Conservation (phyloP, 2,329 filamentous ascomycete species). For the Sporothrix sp. region DNA sequence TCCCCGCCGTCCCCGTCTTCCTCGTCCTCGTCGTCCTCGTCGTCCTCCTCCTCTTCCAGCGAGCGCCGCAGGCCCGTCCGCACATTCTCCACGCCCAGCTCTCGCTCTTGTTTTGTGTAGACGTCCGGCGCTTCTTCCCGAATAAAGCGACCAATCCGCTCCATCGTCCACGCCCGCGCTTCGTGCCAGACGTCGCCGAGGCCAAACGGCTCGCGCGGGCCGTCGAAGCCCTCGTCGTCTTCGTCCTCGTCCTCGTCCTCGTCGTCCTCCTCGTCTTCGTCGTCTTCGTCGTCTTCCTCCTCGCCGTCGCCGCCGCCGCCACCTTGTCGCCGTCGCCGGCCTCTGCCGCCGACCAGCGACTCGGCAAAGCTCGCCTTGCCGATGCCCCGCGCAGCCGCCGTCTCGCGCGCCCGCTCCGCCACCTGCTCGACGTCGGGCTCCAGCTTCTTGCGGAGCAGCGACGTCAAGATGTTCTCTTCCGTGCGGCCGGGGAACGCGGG, state of each 20-base stretch:
- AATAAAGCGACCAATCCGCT: conserved; percentile 30
- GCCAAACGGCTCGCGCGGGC: conserved; percentile 25
- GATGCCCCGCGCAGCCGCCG: conserved; percentile 28
- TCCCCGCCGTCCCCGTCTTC: conserved; percentile 44
- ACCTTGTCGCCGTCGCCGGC: neutral
- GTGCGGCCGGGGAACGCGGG: conserved; percentile 64
- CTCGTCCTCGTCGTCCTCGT: conserved; percentile 50
- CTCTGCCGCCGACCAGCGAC: conserved; percentile 12
- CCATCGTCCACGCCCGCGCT: conserved; percentile 24
- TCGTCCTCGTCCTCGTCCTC: conserved; percentile 27
- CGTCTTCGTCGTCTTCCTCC: conserved; percentile 24
- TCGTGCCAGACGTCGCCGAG: conserved; percentile 31
- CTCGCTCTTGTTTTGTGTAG: conserved; percentile 63
- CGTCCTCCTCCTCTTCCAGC: conserved; percentile 41
- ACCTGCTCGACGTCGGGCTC: conserved; percentile 68
- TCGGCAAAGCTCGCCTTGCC: conserved; percentile 22
- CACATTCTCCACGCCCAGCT: conserved; percentile 56
- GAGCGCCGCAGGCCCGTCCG: conserved; percentile 57
- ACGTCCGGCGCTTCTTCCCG: conserved; percentile 47
- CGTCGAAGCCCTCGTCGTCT: conserved; percentile 30
- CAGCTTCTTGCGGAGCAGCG: conserved; percentile 72
- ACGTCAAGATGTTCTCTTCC: conserved; percentile 54
- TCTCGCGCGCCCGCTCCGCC: conserved; percentile 52
- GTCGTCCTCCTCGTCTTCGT: conserved; percentile 22
- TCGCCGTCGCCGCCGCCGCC: conserved; percentile 24